Conservation (phyloP, 75 land plant genomes). For the Selaginella tamariscina region DNA sequence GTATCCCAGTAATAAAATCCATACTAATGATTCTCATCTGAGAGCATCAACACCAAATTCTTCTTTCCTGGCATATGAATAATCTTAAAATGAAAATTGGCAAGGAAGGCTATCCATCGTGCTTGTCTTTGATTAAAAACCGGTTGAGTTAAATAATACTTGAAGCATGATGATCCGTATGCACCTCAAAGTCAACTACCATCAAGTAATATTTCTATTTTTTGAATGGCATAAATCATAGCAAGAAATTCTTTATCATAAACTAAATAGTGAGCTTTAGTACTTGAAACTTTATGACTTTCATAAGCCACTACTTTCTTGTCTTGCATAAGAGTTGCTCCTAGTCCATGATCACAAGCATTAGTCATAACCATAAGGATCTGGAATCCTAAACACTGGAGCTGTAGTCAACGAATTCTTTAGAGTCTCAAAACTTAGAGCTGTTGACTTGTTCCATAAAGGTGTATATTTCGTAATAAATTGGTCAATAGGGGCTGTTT, state of each 20-base stretch:
- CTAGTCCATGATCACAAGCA: background rate
- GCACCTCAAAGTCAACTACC: background rate
- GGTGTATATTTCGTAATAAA: background rate
- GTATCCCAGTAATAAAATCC: no score
- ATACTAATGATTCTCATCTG: background rate
- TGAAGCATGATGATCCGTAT: slow-evolving; percentile 2
- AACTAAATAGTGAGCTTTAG: slow-evolving; percentile 4
- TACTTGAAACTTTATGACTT: slow-evolving; percentile 9
- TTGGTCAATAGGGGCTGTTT: background rate
- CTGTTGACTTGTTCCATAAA: background rate
- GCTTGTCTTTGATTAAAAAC: slow-evolving; percentile 6
- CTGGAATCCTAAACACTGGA: background rate
- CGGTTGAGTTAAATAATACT: slow-evolving; percentile 10
- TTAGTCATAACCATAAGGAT: no score
- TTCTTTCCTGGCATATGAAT: background rate
- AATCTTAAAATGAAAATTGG: slow-evolving; percentile 10
- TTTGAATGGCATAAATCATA: slow-evolving; percentile 10
- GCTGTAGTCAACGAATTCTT: background rate
- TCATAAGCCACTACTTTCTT: slow-evolving; percentile 8
- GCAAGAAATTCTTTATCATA: slow-evolving; percentile 12
- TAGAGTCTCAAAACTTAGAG: background rate
- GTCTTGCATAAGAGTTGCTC: background rate
- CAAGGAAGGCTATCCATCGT: background rate
- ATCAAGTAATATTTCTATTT: slow-evolving; percentile 3
- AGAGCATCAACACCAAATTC: background rate